phyloP scores from a whole-genome alignment of 345 rosid genomes.

The Citrus mangshanensis region DNA sequence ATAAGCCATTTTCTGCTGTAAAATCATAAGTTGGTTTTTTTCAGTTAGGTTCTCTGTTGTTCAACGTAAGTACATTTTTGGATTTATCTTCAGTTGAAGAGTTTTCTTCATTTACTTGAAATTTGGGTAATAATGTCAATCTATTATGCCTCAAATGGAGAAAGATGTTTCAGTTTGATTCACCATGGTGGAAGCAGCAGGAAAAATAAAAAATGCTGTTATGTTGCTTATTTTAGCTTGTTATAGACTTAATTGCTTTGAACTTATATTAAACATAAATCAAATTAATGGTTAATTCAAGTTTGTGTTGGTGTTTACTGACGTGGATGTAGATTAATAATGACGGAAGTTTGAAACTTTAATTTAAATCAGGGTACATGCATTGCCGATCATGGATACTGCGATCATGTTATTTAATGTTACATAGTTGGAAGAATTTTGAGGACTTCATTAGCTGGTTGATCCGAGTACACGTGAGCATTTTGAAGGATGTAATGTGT shows the following conservation, averaged over 20 bases:
- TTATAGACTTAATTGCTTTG: neutral
- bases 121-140: neutral
- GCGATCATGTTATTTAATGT: neutral
- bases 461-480: neutral
- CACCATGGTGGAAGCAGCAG: neutral
- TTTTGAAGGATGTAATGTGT: neutral
- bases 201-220: neutral
- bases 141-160: neutral
- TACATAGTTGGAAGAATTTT: neutral
- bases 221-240: neutral
- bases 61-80: neutral
- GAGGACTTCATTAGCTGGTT: conserved; percentile 1
- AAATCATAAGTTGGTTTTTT: neutral
- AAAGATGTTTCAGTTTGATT: neutral
- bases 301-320: neutral
- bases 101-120: no score
- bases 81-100: neutral
- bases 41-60: neutral
- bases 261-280: conserved; percentile 10
- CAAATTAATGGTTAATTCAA: neutral
- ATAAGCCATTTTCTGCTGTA: conserved; percentile 1
- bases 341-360: neutral
- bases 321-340: neutral
- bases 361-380: neutral
- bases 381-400: neutral